Percentiles rank a stretch among this genome's conserved stretches.
Conservation (phyloP, 1,284 basidiomycete genomes). For the Cutaneotrichosporon mucoides region DNA sequence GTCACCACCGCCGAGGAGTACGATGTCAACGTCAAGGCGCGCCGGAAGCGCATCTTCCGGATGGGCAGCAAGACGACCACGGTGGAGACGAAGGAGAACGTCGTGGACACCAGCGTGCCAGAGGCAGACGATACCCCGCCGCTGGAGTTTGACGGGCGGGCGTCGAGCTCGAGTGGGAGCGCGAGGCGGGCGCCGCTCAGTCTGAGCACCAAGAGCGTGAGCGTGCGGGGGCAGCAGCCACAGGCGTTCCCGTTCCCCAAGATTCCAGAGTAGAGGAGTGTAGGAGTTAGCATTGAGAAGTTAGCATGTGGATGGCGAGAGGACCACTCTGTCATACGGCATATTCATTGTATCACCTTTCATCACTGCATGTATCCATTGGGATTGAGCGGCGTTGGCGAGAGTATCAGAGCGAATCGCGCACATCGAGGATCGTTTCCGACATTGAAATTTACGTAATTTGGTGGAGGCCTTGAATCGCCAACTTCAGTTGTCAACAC, state of each 20-base stretch:
- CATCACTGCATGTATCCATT: no score
- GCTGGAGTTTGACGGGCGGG: slow-evolving; percentile 15
- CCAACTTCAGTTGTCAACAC: no score
- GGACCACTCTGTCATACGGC: no score
- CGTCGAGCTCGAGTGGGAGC: slow-evolving; percentile 11
- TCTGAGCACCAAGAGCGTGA: not conserved
- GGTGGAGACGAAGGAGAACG: not conserved
- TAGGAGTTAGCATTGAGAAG: not conserved
- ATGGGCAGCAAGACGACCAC: slow-evolving; percentile 51
- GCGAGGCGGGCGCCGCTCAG: slow-evolving; percentile 5
- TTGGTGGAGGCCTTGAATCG: no score
- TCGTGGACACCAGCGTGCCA: not conserved
- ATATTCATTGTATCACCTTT: not conserved
- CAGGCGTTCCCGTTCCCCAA: slow-evolving; percentile 38
- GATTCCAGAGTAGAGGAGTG: slow-evolving; percentile 16
- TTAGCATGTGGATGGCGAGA: no score
- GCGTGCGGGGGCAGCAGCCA: not conserved
- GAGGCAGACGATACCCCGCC: slow-evolving; percentile 21
- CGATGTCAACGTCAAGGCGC: slow-evolving; percentile 58
- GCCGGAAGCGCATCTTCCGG: slow-evolving; percentile 67
- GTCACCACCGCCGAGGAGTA: slow-evolving; percentile 24
- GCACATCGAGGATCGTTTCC: no score
- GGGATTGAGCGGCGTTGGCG: no score
- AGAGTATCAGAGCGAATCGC: no score
- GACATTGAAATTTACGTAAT: no score